phyloP scores from a whole-genome alignment of 2,329 filamentous ascomycete species.

The Pestalotiopsis sp. region DNA sequence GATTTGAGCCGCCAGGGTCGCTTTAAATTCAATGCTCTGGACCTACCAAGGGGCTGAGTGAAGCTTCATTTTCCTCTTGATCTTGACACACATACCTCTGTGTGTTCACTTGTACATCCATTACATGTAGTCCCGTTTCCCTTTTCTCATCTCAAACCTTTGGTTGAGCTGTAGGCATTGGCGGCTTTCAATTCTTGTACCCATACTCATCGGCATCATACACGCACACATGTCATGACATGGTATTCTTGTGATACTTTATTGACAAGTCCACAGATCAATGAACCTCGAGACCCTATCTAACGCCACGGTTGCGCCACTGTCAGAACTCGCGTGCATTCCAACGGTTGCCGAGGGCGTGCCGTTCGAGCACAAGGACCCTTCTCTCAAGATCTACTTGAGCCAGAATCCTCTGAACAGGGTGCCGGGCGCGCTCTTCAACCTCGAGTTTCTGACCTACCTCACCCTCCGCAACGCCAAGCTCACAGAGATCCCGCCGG shows the following conservation, averaged over 20 bases:
- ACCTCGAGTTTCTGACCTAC: slow-evolving; percentile 62
- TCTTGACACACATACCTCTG: background rate
- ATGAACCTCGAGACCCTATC: slow-evolving; percentile 56
- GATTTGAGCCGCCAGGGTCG: background rate
- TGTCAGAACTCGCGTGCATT: slow-evolving; percentile 58
- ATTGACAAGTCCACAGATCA: slow-evolving; percentile 29
- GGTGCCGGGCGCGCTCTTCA: slow-evolving; percentile 64
- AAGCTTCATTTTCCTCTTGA: background rate
- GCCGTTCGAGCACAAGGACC: slow-evolving; percentile 61
- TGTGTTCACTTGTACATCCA: background rate
- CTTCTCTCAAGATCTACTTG: slow-evolving; percentile 64
- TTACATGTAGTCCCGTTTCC: background rate
- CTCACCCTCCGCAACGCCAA: slow-evolving; percentile 69
- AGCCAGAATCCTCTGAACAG: slow-evolving; percentile 58
- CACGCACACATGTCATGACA: slow-evolving; percentile 7
- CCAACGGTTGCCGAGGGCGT: slow-evolving; percentile 58
- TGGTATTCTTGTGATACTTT: background rate
- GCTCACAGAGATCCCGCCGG: slow-evolving; percentile 62
- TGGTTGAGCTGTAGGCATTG: background rate
- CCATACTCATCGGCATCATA: background rate
- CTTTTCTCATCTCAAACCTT: background rate
- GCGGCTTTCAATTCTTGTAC: background rate
- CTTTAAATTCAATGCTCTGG: background rate
- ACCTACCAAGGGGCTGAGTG: no score
- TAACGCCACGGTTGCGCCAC: slow-evolving; percentile 57